Evolutionary conservation across 2,329 filamentous ascomycete species (phyloP).

Genomic region (Cytospora schulzeri): DNA sequence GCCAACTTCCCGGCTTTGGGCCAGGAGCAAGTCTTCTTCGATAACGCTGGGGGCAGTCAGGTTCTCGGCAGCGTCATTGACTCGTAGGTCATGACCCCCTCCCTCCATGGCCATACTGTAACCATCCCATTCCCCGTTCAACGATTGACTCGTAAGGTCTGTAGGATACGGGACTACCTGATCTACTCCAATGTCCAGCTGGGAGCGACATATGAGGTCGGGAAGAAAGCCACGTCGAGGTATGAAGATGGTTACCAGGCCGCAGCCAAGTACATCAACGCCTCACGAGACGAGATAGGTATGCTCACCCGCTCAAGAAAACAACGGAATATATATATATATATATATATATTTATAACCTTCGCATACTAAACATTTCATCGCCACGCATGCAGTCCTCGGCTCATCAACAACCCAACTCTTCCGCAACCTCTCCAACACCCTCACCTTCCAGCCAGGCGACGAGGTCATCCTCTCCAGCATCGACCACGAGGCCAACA

Average conservation of each 20-base stretch:
- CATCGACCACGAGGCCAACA: slow-evolving; percentile 78
- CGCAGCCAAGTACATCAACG: slow-evolving; percentile 72
- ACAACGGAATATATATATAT: too few relatives aligned
- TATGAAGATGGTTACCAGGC: slow-evolving; percentile 64
- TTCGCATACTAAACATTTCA: too few relatives aligned
- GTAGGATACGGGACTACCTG: slow-evolving; percentile 67
- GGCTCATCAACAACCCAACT: slow-evolving; percentile 77
- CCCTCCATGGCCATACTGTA: not conserved
- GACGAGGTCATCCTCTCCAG: slow-evolving; percentile 72
- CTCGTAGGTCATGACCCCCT: slow-evolving; percentile 51
- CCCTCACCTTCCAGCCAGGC: slow-evolving; percentile 54
- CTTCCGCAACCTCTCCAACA: slow-evolving; percentile 68
- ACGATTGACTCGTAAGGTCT: slow-evolving; percentile 8
- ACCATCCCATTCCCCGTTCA: not conserved
- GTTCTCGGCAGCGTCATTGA: slow-evolving; percentile 67
- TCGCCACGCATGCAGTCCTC: slow-evolving; percentile 51
- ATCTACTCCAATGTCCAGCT: slow-evolving; percentile 73
- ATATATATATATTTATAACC: too few relatives aligned
- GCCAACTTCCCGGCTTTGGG: slow-evolving; percentile 69
- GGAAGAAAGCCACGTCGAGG: slow-evolving; percentile 59
- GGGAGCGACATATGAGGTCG: slow-evolving; percentile 67
- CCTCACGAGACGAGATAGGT: slow-evolving; percentile 66
- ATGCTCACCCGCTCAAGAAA: slow-evolving; percentile 17
- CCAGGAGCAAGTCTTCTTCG: slow-evolving; percentile 68
- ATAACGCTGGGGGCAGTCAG: slow-evolving; percentile 79